Evolutionary conservation across 345 rosid genomes (phyloP), one percentile per base, ranked within the genome.

Genomic region (Citrus hindsii): DNA sequence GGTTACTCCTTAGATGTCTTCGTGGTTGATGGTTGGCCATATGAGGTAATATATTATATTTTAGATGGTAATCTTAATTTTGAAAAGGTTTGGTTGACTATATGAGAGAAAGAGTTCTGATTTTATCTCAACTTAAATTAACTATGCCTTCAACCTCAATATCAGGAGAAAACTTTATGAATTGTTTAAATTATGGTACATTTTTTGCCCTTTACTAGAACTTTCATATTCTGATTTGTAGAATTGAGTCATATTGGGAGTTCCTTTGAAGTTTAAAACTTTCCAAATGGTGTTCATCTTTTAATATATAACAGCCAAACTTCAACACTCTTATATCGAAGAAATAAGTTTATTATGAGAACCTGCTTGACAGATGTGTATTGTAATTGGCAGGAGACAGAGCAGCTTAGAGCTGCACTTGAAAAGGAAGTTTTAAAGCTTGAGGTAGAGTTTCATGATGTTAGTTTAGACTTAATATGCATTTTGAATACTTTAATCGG

Each of bases 11-110:
- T 96, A 38, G 99, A 96, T 89, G 98, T 94, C 77, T 96, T 96
- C 86, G 98, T 96, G 72, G 98, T 96, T 83, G 99, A 96, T 78
- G 98, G 99, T 84, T 96, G 98, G 99, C 97, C 93, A n/a, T 94
- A 80, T 80, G 98, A 96, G 99, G 99, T 94, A 87, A n/a, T 37
- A 76, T 55, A 33, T 24, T 18, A 21, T 60, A 8, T 61, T 74
- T 32, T 38, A 8, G 67, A 5, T 53, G 62, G 51, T 58, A 37
- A 37, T 42, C 70, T 65, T 77, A 19, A 46, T 46, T 58, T 37
- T 22, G 28, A 58, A 37, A 32, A 42, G n/a, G 38, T 33, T 58
- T 63, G 35, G 22, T 67, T 48, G 56, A 71, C 40, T 65, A 33
- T 42, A n/a, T 63, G 9, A 33, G 18, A 51, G 37, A 25, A 46